Base-by-base conservation (phyloP, 352 stramenopile species). In the Thalassiosira mediterranea region DNA sequence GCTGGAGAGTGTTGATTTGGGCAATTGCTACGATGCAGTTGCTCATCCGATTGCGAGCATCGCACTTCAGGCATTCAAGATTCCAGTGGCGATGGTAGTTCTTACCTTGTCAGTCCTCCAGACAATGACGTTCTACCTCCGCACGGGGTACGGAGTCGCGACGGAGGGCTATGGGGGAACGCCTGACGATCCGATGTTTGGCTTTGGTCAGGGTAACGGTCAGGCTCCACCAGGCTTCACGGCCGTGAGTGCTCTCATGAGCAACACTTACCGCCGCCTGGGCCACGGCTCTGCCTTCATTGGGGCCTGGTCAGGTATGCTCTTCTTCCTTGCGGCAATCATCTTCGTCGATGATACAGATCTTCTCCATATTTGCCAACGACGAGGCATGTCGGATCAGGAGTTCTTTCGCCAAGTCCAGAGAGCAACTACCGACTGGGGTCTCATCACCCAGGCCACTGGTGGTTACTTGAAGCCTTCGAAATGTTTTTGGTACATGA, bases 401-500 rank as follows among this genome's bases (percentile, higher is more conserved):
- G 13, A 7, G 34, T 42, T 42, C 7, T 42, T 13, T 42, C 34
- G 34, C 7, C 13, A 42, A 13, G 34, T 7, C 34, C 34, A 42
- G 13, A 42, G 34, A 13, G 34, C 34, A 13, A 13, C 13, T 42
- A 42, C 7, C 13, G 7, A 13, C 25, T 72, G 49, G 47, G 62
- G 47, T 17, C n/a, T 31, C 4, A 4, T 46, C 13, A 5, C 61
- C 3, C 11, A 38, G 0, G 15, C 21, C 0, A 62, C 49, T 0
- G 62, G 62, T 13, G 48, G 48, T 13, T 29, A 15, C 17, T 15
- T 70, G 0, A 61, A 70, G 13, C 47, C 31, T 10, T 15, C 28
- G 19, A 70, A 70, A 19, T 52, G 61, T 17, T 74, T 65, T 31
- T 79, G 62, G 52, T 79, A 79, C 21, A 44, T 75, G 13, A 28